Base-by-base conservation (phyloP, 2,329 filamentous ascomycete species). In the Cercospora berteroae region DNA sequence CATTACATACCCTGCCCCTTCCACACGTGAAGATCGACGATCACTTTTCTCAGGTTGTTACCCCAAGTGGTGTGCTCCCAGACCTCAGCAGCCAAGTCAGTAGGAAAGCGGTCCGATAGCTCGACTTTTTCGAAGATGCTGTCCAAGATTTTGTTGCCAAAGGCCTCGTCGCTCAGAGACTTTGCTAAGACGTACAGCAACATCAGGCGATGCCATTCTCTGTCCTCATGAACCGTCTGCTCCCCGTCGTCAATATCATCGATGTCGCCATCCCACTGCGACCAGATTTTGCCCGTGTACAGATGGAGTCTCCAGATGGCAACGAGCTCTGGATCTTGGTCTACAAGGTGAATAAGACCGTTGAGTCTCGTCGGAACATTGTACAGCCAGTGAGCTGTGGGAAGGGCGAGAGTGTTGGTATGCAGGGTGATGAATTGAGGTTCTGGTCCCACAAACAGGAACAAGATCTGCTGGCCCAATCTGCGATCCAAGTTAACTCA, bases 11-110 rank as follows among this genome's bases (percentile, higher is more conserved):
- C 71, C 29, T 70, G 61, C 1, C 68, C 70, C 9, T 64, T 59
- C 71, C 72, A 74, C 10, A 74, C 66, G 44, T 74, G 72, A n/a
- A 71, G 42, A 39, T 74, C 72, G 5, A 74, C 68, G 29, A 71
- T 67, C 31, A 72, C 52, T 39, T 64, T 62, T 23, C 70, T 60
- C n/a, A 74, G 50, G n/a, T 60, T 63, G 18, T 73, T 70, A 29
- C 60, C 63, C 8, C n/a, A 18, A 4, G n/a, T 42, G 8, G 70
- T 69, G 8, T 60, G 6, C 18, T 61, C 56, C 25, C 64, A 73
- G 27, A 73, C 69, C 10, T 73, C 71, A 3, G 31, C 60, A 0
- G 73, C 72, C n/a, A 75, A 23, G 12, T 67, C 67, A 10, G 71
- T 73, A 0, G 71, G 71, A 39, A 68, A 73, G 25, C 64, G 52